Evolutionary conservation across 805 yeast genomes (phyloP).

Genomic region (Monosporozyma aerobia): DNA sequence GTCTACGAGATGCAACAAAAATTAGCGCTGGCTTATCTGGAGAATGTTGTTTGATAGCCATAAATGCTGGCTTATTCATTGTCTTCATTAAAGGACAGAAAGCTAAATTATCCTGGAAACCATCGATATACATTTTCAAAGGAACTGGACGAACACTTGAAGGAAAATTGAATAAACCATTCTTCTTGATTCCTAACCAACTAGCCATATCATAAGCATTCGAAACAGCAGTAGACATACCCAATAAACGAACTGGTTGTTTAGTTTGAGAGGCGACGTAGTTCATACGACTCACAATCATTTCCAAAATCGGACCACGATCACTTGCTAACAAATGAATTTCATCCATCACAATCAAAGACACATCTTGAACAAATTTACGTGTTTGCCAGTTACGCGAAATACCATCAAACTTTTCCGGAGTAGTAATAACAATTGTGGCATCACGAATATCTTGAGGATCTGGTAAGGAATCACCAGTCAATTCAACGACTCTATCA

Average conservation of each 20-base stretch:
- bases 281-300: conserved; percentile 83
- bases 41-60: conserved; percentile 87
- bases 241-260: conserved; percentile 84
- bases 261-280: conserved; percentile 49
- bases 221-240: conserved; percentile 89
- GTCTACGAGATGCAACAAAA: conserved; percentile 92
- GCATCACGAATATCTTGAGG: conserved; percentile 71
- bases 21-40: conserved; percentile 92
- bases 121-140: conserved; percentile 75
- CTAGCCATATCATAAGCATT: conserved; percentile 91
- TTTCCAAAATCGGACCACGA: conserved; percentile 94
- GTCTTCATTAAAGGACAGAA: conserved; percentile 70
- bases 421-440: conserved; percentile 86
- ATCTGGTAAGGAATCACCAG: conserved; percentile 92
- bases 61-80: conserved; percentile 68
- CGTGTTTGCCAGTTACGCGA: conserved; percentile 80
- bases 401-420: conserved; percentile 96
- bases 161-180: conserved; percentile 92
- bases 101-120: conserved; percentile 71
- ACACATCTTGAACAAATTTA: conserved; percentile 81
- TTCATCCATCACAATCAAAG: conserved; percentile 86
- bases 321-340: conserved; percentile 95
- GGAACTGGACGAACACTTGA: conserved; percentile 93
- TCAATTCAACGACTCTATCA: conserved; percentile 75
- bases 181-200: conserved; percentile 76